A percentile compares a stretch with the other conserved stretches of the same genome.
phyloP scores from a whole-genome alignment of 2,329 filamentous ascomycete genomes.

The Aspergillus sp. region DNA sequence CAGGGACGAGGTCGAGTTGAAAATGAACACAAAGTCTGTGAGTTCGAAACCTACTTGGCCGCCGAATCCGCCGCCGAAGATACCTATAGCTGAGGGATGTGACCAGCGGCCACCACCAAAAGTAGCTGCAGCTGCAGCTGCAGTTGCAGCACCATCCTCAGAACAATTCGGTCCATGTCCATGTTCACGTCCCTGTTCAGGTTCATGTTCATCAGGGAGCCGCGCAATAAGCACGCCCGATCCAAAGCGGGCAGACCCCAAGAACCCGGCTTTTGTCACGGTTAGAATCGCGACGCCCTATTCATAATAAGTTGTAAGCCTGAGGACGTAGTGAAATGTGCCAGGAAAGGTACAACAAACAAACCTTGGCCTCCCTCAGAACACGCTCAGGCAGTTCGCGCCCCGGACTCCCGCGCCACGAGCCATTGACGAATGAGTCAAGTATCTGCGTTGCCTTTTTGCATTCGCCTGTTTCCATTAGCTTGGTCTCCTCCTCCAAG shows the following conservation, averaged over 20 bases:
- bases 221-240: slow-evolving; percentile 49
- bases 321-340: not conserved
- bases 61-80: slow-evolving; percentile 45
- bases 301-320: too few relatives aligned
- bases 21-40: slow-evolving; percentile 83
- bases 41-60: slow-evolving; percentile 49
- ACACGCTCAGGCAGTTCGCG: slow-evolving; percentile 89
- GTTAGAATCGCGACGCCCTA: slow-evolving; percentile 50
- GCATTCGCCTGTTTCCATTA: slow-evolving; percentile 72
- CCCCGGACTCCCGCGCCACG: slow-evolving; percentile 86
- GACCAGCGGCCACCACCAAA: slow-evolving; percentile 36
- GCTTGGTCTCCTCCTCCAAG: not conserved
- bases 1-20: slow-evolving; percentile 84
- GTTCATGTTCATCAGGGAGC: slow-evolving; percentile 38
- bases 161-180: not conserved
- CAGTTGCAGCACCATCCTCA: too few relatives aligned
- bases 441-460: slow-evolving; percentile 94
- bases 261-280: slow-evolving; percentile 46
- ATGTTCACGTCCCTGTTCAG: not conserved
- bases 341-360: slow-evolving; percentile 18
- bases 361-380: slow-evolving; percentile 82
- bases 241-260: slow-evolving; percentile 47
- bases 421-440: slow-evolving; percentile 86
- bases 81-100: slow-evolving; percentile 46
- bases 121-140: not conserved